Percentiles rank a stretch among this genome's conserved stretches.
These are phyloP conservation scores for Rubia balearica DNA, from an alignment of 305 asterid genomes.

Conservation along the genomic window DNA sequence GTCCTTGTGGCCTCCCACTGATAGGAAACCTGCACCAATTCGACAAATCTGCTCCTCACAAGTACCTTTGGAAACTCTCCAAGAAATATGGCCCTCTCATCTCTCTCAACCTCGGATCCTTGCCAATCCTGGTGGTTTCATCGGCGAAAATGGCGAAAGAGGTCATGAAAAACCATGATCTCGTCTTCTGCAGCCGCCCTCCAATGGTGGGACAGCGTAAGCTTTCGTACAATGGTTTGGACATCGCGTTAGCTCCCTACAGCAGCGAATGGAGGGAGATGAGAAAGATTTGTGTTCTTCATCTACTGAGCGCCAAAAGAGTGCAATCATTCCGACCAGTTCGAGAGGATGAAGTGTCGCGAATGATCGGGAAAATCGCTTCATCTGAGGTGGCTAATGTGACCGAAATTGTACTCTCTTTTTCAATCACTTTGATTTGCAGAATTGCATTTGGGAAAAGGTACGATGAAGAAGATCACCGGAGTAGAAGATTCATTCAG, in stretches of 20 bases:
- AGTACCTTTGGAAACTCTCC: slow-evolving; percentile 9
- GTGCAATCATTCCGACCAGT: not conserved
- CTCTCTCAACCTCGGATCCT: slow-evolving; percentile 3
- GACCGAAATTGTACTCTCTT: not conserved
- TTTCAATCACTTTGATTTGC: not conserved
- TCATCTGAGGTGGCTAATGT: not conserved
- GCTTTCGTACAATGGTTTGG: slow-evolving; percentile 6
- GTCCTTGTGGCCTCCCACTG: slow-evolving; percentile 2
- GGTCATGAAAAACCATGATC: slow-evolving; percentile 9
- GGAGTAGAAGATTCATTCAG: not conserved
- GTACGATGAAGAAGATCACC: not conserved
- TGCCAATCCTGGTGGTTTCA: slow-evolving; percentile 10
- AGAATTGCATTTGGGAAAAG: slow-evolving; percentile 6
- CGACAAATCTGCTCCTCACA: slow-evolving; percentile 6
- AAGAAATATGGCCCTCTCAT: slow-evolving; percentile 6
- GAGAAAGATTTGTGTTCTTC: slow-evolving; percentile 9
- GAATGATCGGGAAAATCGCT: not conserved
- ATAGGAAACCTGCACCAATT: slow-evolving; percentile 17
- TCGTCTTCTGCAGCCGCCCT: slow-evolving; percentile 11
- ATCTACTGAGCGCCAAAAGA: slow-evolving; percentile 13
- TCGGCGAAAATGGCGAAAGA: slow-evolving; percentile 16
- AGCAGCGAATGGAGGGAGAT: slow-evolving; percentile 2
- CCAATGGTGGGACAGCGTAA: not conserved
- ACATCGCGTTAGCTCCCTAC: slow-evolving; percentile 7
- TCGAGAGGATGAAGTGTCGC: slow-evolving; percentile 12